A percentile compares a stretch with the other conserved stretches of the same genome.
Evolutionary conservation across 169 alveolate species (phyloP).

Genomic region (Plasmodium gonderi): DNA sequence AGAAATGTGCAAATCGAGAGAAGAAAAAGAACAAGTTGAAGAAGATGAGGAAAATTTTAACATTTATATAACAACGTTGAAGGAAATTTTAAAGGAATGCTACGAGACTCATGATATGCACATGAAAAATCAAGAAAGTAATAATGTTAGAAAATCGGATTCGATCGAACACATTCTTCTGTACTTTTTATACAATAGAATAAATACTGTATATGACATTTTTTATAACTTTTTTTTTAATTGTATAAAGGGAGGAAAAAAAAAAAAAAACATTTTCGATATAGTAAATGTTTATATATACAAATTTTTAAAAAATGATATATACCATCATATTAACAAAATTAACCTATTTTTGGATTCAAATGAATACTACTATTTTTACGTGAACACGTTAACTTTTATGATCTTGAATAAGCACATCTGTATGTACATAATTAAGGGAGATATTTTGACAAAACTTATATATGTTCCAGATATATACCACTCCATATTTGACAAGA

Average conservation of each 20-base stretch:
- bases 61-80: constrained; percentile 35
- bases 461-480: constrained; percentile 37
- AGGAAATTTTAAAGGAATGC: constrained; percentile 43
- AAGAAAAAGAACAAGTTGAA: background rate
- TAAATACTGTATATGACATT: constrained; percentile 56
- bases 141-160: background rate
- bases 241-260: background rate
- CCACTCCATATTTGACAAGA: constrained; percentile 43
- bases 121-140: constrained; percentile 34
- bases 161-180: constrained; percentile 26
- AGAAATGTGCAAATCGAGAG: too few species aligned
- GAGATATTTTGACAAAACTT: constrained; percentile 26
- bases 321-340: constrained; percentile 36
- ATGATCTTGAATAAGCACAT: constrained; percentile 19
- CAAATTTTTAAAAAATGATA: constrained; percentile 4
- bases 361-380: constrained; percentile 42
- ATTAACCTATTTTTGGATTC: constrained; percentile 28
- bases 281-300: constrained; percentile 19
- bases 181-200: constrained; percentile 50
- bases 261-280: constrained; percentile 15
- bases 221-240: constrained; percentile 28
- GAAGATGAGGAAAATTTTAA: background rate
- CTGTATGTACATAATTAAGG: constrained; percentile 36
- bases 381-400: constrained; percentile 33
- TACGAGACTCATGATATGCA: constrained; percentile 19